A percentile compares a stretch with the other conserved stretches of the same genome.
Conservation (phyloP, 1,284 basidiomycete genomes). For the Cryptococcus sp. region DNA sequence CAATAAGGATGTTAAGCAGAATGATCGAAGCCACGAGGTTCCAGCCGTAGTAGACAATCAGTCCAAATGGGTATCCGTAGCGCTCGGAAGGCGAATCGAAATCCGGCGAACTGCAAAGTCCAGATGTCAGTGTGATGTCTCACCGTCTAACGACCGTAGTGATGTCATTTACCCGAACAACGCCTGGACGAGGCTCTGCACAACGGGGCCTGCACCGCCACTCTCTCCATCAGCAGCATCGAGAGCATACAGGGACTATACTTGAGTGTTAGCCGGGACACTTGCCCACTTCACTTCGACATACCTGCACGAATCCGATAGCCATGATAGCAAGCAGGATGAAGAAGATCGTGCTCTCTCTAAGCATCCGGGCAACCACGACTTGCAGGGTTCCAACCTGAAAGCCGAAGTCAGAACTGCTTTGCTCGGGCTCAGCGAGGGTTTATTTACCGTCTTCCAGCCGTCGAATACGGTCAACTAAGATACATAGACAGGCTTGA, state of each 20-base stretch:
- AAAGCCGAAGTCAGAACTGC: neutral
- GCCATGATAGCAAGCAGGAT: conserved; percentile 76
- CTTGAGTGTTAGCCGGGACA: neutral
- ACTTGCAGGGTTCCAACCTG: conserved; percentile 54
- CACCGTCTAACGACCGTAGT: too few species aligned
- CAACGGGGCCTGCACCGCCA: conserved; percentile 62
- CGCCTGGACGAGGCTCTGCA: conserved; percentile 77
- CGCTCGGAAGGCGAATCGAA: conserved; percentile 65
- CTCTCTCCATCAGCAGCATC: conserved; percentile 84
- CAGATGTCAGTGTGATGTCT: conserved; percentile 1
- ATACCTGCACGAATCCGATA: conserved; percentile 66
- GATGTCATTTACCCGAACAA: conserved; percentile 65
- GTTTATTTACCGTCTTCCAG: conserved; percentile 60
- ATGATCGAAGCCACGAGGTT: conserved; percentile 83
- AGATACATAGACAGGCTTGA: neutral
- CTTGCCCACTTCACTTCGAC: neutral
- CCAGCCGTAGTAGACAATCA: conserved; percentile 86
- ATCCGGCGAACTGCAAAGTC: conserved; percentile 66
- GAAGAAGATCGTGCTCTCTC: conserved; percentile 92
- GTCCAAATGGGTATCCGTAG: conserved; percentile 62
- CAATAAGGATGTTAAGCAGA: conserved; percentile 91
- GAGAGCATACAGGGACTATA: conserved; percentile 71
- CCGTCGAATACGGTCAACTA: conserved; percentile 55
- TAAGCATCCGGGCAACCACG: conserved; percentile 67
- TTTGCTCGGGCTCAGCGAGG: neutral